Evolutionary conservation across 345 rosid species (phyloP).

Genomic region (Gossypium ekmanianum): DNA sequence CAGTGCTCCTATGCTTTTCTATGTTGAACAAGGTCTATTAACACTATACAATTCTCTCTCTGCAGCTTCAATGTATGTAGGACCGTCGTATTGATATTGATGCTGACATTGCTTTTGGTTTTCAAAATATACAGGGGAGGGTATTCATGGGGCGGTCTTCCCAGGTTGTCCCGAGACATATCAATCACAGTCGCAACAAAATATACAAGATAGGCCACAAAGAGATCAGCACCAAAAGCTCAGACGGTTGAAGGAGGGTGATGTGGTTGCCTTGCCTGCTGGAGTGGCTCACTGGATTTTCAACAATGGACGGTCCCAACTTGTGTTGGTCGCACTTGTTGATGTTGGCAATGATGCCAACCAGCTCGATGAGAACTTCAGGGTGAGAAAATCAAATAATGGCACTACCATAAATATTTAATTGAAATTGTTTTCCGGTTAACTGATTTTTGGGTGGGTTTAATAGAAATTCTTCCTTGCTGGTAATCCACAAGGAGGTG

Average conservation of each 20-base stretch:
- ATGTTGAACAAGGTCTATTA: constrained; percentile 35
- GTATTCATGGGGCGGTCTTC: constrained; percentile 9
- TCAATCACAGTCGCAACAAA: neutral
- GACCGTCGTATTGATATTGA: neutral
- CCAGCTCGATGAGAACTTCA: constrained; percentile 43
- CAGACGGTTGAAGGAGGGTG: constrained; percentile 31
- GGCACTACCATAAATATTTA: no score
- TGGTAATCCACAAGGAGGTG: constrained; percentile 37
- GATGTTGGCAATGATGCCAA: constrained; percentile 34
- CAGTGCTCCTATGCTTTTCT: constrained; percentile 36
- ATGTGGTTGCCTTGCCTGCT: constrained; percentile 38
- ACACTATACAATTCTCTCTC: neutral
- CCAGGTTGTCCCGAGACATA: constrained; percentile 23
- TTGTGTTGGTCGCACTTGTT: constrained; percentile 32
- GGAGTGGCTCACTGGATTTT: constrained; percentile 44
- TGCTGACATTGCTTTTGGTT: neutral
- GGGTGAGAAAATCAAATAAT: constrained; percentile 23
- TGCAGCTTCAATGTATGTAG: neutral
- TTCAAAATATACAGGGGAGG: constrained; percentile 7
- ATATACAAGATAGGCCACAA: neutral
- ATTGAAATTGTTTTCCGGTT: no score
- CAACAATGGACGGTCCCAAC: constrained; percentile 34
- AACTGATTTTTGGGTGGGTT: neutral
- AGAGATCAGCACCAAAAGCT: constrained; percentile 35
- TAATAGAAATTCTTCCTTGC: constrained; percentile 46